Percentiles rank a stretch among this genome's conserved stretches.
These are phyloP conservation scores for Phenoliferia sp. DNA, from an alignment of 1,284 basidiomycete genomes.

Conservation along the genomic window DNA sequence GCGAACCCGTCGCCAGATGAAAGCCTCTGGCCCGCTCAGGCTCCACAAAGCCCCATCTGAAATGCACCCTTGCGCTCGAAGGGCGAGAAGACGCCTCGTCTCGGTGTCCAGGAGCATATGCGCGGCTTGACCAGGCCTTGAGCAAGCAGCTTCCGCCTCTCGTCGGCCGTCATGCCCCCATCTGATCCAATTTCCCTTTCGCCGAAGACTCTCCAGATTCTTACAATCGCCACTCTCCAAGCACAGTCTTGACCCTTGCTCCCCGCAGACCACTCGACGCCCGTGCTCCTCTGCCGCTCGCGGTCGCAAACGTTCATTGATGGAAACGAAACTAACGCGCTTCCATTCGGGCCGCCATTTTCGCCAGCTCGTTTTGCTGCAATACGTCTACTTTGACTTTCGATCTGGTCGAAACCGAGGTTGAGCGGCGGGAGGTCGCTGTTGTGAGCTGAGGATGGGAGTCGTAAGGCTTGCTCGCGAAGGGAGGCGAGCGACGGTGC, in stretches of 20 bases:
- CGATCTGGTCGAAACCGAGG: conserved; percentile 85
- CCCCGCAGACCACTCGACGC: background rate
- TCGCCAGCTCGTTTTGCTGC: conserved; percentile 44
- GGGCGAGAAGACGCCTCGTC: too few species aligned
- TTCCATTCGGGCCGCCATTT: background rate
- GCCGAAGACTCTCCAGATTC: background rate
- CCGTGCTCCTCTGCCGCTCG: background rate
- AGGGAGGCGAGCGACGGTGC: conserved; percentile 26
- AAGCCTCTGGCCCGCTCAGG: background rate
- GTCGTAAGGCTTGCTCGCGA: conserved; percentile 37
- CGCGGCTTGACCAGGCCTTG: too few species aligned
- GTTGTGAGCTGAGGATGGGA: conserved; percentile 18
- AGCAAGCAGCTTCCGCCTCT: too few species aligned
- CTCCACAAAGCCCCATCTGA: too few species aligned
- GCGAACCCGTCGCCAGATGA: background rate
- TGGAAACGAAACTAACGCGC: conserved; percentile 13
- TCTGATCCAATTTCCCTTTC: background rate
- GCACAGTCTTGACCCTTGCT: background rate
- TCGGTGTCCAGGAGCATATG: too few species aligned
- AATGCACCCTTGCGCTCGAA: too few species aligned
- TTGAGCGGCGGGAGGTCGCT: conserved; percentile 65
- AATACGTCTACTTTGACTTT: conserved; percentile 74
- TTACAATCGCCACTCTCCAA: background rate
- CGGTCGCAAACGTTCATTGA: background rate
- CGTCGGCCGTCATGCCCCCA: background rate